Conservation (phyloP, 2,329 filamentous ascomycete genomes). For the Tolypocladium amazonense region DNA sequence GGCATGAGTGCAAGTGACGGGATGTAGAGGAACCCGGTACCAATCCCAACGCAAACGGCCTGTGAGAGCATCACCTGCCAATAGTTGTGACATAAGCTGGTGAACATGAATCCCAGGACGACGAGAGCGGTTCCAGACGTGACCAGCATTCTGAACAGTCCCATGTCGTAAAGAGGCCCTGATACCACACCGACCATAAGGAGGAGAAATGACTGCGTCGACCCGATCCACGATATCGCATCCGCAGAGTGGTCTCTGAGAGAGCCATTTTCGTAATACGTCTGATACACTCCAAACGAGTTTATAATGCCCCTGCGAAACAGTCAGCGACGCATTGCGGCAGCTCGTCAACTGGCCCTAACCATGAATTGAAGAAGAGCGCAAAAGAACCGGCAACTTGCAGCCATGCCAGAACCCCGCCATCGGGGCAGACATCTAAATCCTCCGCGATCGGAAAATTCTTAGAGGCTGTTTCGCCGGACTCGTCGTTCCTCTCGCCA, state of each 20-base stretch:
- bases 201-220: conserved; percentile 25
- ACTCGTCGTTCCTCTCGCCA: neutral
- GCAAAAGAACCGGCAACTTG: neutral
- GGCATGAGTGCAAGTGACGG: conserved; percentile 27
- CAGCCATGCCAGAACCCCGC: neutral
- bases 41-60: conserved; percentile 30
- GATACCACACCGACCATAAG: conserved; percentile 23
- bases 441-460: neutral
- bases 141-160: conserved; percentile 21
- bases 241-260: conserved; percentile 14
- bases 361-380: neutral
- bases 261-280: conserved; percentile 18
- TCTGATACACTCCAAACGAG: conserved; percentile 25
- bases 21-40: conserved; percentile 26
- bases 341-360: neutral
- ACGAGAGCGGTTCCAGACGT: conserved; percentile 20
- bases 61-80: conserved; percentile 31
- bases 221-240: conserved; percentile 25
- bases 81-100: conserved; percentile 23
- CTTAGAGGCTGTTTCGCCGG: accelerated
- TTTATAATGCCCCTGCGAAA: conserved; percentile 19
- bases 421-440: neutral
- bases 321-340: neutral
- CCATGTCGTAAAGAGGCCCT: conserved; percentile 28
- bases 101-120: conserved; percentile 27